These are phyloP conservation scores for Puccinia horiana DNA, from an alignment of 1,284 basidiomycete species.

Conservation along the genomic window DNA sequence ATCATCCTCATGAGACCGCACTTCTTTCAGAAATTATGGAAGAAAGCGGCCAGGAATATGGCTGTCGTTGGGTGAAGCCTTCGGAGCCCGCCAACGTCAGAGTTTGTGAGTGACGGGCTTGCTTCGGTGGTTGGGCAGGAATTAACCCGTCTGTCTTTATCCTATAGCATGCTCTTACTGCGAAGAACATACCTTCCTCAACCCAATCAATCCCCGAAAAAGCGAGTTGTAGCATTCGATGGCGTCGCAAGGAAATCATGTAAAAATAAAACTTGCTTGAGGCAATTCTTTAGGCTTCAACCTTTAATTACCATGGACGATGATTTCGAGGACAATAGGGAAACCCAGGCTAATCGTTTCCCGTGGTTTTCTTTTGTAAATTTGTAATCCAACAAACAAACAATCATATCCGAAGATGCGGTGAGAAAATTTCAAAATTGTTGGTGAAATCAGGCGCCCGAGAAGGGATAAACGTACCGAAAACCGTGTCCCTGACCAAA, in stretches of 20 bases:
- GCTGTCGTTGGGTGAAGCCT: slow-evolving; percentile 12
- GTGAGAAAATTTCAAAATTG: no score
- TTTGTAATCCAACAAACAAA: no score
- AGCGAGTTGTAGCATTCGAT: background rate
- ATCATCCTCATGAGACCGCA: background rate
- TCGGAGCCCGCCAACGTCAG: slow-evolving; percentile 2
- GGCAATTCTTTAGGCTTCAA: no score
- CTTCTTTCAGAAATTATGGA: slow-evolving; percentile 19
- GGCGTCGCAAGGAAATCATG: background rate
- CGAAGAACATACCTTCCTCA: background rate
- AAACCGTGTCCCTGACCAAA: no score
- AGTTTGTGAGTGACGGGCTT: slow-evolving; percentile 21
- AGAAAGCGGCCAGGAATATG: slow-evolving; percentile 24
- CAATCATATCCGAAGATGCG: no score
- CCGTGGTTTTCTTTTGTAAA: no score
- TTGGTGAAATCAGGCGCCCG: no score
- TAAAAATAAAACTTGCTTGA: no score
- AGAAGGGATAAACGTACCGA: no score
- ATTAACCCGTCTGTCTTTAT: background rate
- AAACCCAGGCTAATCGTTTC: no score
- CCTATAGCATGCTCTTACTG: slow-evolving; percentile 5
- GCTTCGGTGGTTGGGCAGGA: background rate
- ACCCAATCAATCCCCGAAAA: background rate
- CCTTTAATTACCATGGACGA: no score
- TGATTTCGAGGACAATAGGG: no score